Conservation (phyloP, 192 early-diverging fungal species). For the Coemansia sp. region DNA sequence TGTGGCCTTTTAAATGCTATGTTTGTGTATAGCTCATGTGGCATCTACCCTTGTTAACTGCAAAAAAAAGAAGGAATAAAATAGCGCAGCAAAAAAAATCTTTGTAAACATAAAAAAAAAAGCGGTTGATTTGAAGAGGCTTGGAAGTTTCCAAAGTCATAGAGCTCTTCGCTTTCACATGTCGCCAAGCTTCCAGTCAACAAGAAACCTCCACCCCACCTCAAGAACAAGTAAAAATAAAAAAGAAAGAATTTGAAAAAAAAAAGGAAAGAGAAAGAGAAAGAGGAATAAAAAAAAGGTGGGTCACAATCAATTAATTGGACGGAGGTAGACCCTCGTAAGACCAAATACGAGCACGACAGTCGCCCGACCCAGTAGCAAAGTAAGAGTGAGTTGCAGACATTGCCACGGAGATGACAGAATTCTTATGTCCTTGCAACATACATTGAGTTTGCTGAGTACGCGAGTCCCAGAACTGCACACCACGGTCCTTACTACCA, state of each 20-base stretch:
- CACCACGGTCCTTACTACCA: slow-evolving; percentile 89
- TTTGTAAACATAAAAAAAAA: not conserved
- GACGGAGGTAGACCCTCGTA: slow-evolving; percentile 57
- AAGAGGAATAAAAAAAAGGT: not conserved
- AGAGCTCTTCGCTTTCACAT: not conserved
- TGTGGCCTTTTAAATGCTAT: too few relatives aligned
- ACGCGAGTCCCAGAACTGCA: slow-evolving; percentile 93
- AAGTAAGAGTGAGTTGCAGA: slow-evolving; percentile 82
- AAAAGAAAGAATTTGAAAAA: not conserved
- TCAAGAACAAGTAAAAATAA: not conserved
- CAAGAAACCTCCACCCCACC: not conserved
- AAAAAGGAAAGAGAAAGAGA: not conserved
- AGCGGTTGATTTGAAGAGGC: too few relatives aligned
- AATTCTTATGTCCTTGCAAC: slow-evolving; percentile 96
- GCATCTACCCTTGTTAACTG: too few relatives aligned
- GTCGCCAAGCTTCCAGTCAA: not conserved
- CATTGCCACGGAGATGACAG: slow-evolving; percentile 92
- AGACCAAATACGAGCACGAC: slow-evolving; percentile 89
- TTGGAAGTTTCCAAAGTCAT: not conserved
- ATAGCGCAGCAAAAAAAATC: not conserved
- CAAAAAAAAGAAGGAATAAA: too few relatives aligned
- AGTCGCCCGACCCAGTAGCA: slow-evolving; percentile 97
- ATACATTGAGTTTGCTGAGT: slow-evolving; percentile 75
- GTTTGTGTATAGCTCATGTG: too few relatives aligned
- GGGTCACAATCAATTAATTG: slow-evolving; percentile 7